Base-by-base conservation (phyloP, 768 basidiomycete genomes). In the Collybiopsis luxurians region DNA sequence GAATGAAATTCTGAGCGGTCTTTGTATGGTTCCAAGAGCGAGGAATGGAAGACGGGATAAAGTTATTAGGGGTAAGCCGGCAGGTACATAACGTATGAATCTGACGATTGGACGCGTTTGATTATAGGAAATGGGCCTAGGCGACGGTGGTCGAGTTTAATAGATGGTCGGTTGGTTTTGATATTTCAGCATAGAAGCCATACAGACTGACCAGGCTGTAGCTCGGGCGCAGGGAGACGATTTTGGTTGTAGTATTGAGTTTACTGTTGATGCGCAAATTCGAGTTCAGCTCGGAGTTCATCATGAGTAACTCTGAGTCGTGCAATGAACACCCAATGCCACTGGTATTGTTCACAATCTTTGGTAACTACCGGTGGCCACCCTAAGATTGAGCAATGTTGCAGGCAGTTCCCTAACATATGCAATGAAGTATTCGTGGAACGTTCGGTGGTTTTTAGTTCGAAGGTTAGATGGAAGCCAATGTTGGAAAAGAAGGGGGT, bases 151-250 rank as follows among this genome's bases (percentile, higher is more conserved):
- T 72, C 69, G 38, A 79, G 73, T 60, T 79, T 79, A 31, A 64
- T 51, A 2, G 73, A 71, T 2, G 76, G 76, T 13, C 73, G 63
- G n/a, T 66, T 73, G 9, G 76, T 77, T 21, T 65, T 67, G 61
- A 79, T 73, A 59, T 78, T 71, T n/a, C 62, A 63, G 11, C 63
- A 61, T 1, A 74, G 64, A 4, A 77, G 59, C 72, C 73, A 77
- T 17, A 77, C 73, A 1, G 67, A 59, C n/a, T 76, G 61, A 42
- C 64, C 74, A 4, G 58, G 60, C 43, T 70, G n/a, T 56, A 70
- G 69, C 5, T 66, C 40, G 0, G 72, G 75, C 1, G 64, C 56
- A 2, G 67, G 66, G 2, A 63, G 24, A 26, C 58, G 57, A 5
- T 65, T 59, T 27, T 60, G 31, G 56, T 77, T 59, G 60, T 69